Percentiles rank a stretch among this genome's conserved stretches.
phyloP scores from a whole-genome alignment of 1,284 basidiomycete genomes.

The Xerocomus amazonicus region DNA sequence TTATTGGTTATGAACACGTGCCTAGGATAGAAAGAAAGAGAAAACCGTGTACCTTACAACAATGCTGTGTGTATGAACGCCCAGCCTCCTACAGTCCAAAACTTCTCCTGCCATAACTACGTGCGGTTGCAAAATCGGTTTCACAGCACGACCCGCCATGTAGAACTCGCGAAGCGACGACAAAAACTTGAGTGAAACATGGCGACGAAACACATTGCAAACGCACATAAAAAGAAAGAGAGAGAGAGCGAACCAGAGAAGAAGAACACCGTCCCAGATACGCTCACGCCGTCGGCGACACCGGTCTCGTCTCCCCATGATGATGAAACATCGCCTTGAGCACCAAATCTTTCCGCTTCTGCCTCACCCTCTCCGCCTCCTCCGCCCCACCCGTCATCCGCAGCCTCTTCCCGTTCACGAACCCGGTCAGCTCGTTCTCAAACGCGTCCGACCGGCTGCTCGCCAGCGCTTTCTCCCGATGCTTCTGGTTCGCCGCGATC shows the following conservation, averaged over 20 bases:
- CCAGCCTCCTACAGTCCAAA: too few relatives aligned
- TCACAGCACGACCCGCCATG: too few relatives aligned
- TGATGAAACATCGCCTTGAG: constrained; percentile 82
- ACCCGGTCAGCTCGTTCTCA: constrained; percentile 75
- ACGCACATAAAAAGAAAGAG: too few relatives aligned
- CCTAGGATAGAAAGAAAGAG: too few relatives aligned
- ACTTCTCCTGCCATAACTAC: too few relatives aligned
- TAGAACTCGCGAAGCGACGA: too few relatives aligned
- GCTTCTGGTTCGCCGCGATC: constrained; percentile 83
- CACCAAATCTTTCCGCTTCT: constrained; percentile 78
- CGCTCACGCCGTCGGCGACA: constrained; percentile 10
- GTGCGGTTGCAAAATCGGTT: too few relatives aligned
- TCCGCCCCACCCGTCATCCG: constrained; percentile 94
- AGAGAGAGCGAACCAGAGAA: not conserved
- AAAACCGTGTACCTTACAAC: too few relatives aligned
- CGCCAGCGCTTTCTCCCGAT: constrained; percentile 71
- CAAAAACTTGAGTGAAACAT: too few relatives aligned
- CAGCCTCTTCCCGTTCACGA: constrained; percentile 80
- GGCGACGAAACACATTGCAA: too few relatives aligned
- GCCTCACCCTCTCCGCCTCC: constrained; percentile 82
- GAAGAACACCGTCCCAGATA: not conserved
- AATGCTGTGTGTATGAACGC: too few relatives aligned
- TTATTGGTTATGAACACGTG: too few relatives aligned
- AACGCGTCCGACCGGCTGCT: constrained; percentile 68
- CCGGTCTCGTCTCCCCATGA: constrained; percentile 6